Evolutionary conservation across 202 grass and related monocot species (phyloP), one percentile per base, ranked within the genome.

Genomic region (Panicum virgatum): DNA sequence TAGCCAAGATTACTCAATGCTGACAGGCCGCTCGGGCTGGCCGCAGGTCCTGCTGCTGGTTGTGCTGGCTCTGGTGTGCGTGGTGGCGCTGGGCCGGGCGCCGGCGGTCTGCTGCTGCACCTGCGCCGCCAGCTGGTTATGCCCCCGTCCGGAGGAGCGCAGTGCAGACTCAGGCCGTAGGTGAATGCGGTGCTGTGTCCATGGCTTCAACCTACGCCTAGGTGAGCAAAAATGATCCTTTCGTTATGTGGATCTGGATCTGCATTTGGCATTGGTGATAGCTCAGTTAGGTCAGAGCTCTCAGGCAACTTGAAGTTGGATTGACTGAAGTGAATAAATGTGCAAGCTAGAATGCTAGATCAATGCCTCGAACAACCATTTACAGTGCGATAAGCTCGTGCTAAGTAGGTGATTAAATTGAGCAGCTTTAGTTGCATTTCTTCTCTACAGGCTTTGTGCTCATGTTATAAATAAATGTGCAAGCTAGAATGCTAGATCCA

Each of bases 181-280:
- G n/a, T n/a, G n/a, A n/a, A n/a, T n/a, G n/a, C n/a, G n/a, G n/a
- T n/a, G n/a, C n/a, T n/a, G n/a, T n/a, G n/a, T n/a, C n/a, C n/a
- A n/a, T n/a, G n/a, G n/a, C n/a, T n/a, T n/a, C n/a, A n/a, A n/a
- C n/a, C n/a, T n/a, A n/a, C n/a, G n/a, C n/a, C n/a, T n/a, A 80
- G 81, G 62, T 88, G 19, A 61, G 92, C 83, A 90, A 78, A 80
- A 82, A 66, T 56, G 36, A 39, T 40, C 48, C 69, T 88, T 82
- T 47, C 25, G 38, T 42, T 63, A n/a, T n/a, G n/a, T n/a, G n/a
- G n/a, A 48, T 72, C 51, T 57, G 80, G 85, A 87, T 91, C 71
- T 77, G 72, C 56, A 53, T 77, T 84, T 52, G 65, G 47, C 18
- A 7, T 70, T 8, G 14, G 0, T 81, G 64, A 10, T 61, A 12